These are phyloP conservation scores for Parachaetomium inaequale DNA, from an alignment of 495 filamentous ascomycete genomes.

Conservation along the genomic window DNA sequence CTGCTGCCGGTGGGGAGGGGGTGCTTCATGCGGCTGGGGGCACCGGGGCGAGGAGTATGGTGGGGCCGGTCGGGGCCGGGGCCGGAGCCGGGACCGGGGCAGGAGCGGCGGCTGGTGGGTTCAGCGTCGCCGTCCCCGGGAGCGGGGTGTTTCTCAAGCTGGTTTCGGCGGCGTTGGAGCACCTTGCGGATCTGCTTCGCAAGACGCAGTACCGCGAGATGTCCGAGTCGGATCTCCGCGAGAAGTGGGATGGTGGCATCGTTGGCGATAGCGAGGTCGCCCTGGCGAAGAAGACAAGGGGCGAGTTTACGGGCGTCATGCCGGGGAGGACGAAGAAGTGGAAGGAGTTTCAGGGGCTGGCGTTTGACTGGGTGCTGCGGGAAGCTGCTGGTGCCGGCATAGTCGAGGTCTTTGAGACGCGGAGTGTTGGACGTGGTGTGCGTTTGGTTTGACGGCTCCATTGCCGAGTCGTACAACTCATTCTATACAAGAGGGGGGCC, in stretches of 20 bases:
- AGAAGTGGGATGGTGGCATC: slow-evolving; percentile 79
- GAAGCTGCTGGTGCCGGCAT: slow-evolving; percentile 75
- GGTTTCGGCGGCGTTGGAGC: slow-evolving; percentile 59
- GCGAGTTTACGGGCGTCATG: slow-evolving; percentile 66
- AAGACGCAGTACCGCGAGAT: slow-evolving; percentile 63
- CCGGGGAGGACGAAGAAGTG: slow-evolving; percentile 78
- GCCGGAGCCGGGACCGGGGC: slow-evolving; percentile 24
- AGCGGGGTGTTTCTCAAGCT: slow-evolving; percentile 72
- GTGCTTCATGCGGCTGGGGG: slow-evolving; percentile 55
- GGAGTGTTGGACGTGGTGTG: slow-evolving; percentile 72
- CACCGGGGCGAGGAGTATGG: slow-evolving; percentile 29
- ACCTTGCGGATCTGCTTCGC: slow-evolving; percentile 62
- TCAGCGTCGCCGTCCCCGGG: slow-evolving; percentile 68
- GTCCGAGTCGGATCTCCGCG: slow-evolving; percentile 61
- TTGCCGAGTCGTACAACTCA: not conserved
- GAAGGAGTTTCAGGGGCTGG: slow-evolving; percentile 72
- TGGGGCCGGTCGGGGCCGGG: slow-evolving; percentile 26
- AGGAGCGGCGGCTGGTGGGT: slow-evolving; percentile 21
- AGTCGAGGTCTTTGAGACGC: slow-evolving; percentile 82
- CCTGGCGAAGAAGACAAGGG: slow-evolving; percentile 59
- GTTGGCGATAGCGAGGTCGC: slow-evolving; percentile 54
- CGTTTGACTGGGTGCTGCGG: slow-evolving; percentile 73
- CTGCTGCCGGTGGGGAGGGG: slow-evolving; percentile 57
- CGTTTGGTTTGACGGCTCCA: slow-evolving; percentile 34
- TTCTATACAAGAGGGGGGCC: not conserved